Evolutionary conservation across 2,329 filamentous ascomycete genomes (phyloP), one percentile per base, ranked within the genome.

Genomic region (Stenocarpella maydis): DNA sequence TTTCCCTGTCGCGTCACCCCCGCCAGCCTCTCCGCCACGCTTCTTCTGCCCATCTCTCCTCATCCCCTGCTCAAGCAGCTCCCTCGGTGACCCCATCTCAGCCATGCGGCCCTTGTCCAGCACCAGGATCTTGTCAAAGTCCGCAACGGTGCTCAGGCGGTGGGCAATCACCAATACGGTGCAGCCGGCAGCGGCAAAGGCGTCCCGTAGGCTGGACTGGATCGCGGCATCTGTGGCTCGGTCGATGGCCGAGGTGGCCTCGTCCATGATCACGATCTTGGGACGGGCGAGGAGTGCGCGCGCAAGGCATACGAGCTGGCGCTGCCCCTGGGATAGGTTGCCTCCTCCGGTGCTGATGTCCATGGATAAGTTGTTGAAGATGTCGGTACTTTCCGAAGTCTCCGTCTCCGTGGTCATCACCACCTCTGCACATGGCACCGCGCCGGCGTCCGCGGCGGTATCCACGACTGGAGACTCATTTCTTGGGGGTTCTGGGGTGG

Each of bases 151-250:
- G 65, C 78, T 78, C 53, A 82, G 70, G 8, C 80, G 76, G 65
- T 82, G 80, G 6, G 80, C 80, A 63, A 82, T 79, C 15, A 80
- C 79, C 43, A 82, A 73, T 52, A 91, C 84, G 2, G 89, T 91
- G 72, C 87, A 87, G 9, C 83, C 83, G 28, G 80, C 80, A 47
- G 85, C 83, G 34, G 83, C 83, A 58, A 80, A 79, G 61, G 76
- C 77, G 55, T 83, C 79, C 3, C 86, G 82, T 66, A 90, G 83
- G 37, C 88, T 81, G 39, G 80, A 80, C 74, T 90, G 87, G 78
- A 90, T 87, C 31, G 83, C 79, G 43, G 82, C 80, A 72, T 90
- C 88, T 2, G 88, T 90, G 64, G 82, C 82, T 15, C 80, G 78
- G 74, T 91, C 89, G 4, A 89, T 85, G 0, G 86, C 85, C 12